Conservation (phyloP, 1,139 yeast genomes). For the Saccharomycopsis hybrid region DNA sequence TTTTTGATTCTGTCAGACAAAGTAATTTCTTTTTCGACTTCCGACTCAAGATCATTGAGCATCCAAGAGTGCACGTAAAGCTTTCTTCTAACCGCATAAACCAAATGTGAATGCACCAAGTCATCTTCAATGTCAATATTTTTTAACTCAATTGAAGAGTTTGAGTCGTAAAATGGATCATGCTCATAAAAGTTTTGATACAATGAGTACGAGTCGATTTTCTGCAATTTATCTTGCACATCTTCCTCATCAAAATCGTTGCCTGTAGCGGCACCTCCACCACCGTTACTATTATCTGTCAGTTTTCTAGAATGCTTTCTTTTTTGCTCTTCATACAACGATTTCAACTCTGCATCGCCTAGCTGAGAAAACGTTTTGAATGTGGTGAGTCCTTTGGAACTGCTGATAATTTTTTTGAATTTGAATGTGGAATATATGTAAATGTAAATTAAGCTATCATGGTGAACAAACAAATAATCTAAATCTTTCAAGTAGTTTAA, state of each 20-base stretch:
- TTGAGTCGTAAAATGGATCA: constrained; percentile 20
- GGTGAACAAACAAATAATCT: constrained; percentile 30
- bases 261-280: not conserved
- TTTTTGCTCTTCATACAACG: constrained; percentile 5
- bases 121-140: not conserved
- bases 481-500: constrained; percentile 31
- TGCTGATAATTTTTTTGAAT: constrained; percentile 29
- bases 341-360: constrained; percentile 1
- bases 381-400: constrained; percentile 32
- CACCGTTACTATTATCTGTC: not conserved
- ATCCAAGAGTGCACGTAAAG: constrained; percentile 34
- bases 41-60: constrained; percentile 23
- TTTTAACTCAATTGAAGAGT: not conserved
- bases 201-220: constrained; percentile 15
- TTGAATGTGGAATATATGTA: constrained; percentile 30
- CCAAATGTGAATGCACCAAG: constrained; percentile 27
- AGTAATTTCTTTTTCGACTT: constrained; percentile 29
- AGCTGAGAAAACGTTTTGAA: constrained; percentile 23
- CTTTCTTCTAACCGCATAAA: constrained; percentile 31
- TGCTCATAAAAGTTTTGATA: constrained; percentile 17
- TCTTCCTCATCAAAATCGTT: constrained; percentile 2
- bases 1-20: constrained; percentile 32
- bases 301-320: not conserved
- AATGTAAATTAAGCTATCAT: constrained; percentile 24
- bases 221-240: constrained; percentile 12